A percentile compares a stretch with the other conserved stretches of the same genome.
These are phyloP conservation scores for Ceratorhiza oryzae-sativae DNA, from an alignment of 1,284 basidiomycete species.

Conservation along the genomic window DNA sequence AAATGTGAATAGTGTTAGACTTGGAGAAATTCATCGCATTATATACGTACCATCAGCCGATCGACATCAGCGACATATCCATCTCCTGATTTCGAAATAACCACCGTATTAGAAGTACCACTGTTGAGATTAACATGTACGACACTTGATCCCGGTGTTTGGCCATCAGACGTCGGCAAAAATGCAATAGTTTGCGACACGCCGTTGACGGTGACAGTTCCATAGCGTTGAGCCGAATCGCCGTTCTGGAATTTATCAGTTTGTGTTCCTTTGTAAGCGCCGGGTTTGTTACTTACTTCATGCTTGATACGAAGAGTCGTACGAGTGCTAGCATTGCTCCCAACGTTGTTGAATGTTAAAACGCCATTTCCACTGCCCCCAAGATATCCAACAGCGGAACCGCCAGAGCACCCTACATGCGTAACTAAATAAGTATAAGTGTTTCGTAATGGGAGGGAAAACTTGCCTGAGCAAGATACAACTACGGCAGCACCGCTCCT, in stretches of 20 bases:
- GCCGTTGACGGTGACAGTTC: constrained; percentile 41
- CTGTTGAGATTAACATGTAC: constrained; percentile 42
- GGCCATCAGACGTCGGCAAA: constrained; percentile 41
- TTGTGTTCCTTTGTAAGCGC: not conserved
- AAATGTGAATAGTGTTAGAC: not conserved
- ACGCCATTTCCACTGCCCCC: constrained; percentile 38
- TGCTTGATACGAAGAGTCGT: constrained; percentile 43
- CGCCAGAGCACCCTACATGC: constrained; percentile 40
- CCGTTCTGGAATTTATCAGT: constrained; percentile 36
- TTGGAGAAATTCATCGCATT: not conserved
- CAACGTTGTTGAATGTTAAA: constrained; percentile 37
- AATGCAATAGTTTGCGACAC: constrained; percentile 41
- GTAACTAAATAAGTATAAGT: not conserved
- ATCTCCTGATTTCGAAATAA: constrained; percentile 29
- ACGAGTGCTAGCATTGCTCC: constrained; percentile 36
- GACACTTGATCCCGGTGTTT: constrained; percentile 41
- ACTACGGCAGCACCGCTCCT: constrained; percentile 23
- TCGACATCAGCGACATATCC: constrained; percentile 41
- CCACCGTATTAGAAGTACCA: constrained; percentile 41
- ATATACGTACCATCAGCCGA: constrained; percentile 41
- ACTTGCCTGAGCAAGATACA: constrained; percentile 5
- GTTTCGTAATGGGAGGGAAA: not conserved
- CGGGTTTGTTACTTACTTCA: constrained; percentile 2
- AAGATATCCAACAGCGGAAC: constrained; percentile 38
- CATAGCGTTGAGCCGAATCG: constrained; percentile 40